These are phyloP conservation scores for Emmonsiellopsis sp. DNA, from an alignment of 2,329 filamentous ascomycete genomes.

Conservation along the genomic window DNA sequence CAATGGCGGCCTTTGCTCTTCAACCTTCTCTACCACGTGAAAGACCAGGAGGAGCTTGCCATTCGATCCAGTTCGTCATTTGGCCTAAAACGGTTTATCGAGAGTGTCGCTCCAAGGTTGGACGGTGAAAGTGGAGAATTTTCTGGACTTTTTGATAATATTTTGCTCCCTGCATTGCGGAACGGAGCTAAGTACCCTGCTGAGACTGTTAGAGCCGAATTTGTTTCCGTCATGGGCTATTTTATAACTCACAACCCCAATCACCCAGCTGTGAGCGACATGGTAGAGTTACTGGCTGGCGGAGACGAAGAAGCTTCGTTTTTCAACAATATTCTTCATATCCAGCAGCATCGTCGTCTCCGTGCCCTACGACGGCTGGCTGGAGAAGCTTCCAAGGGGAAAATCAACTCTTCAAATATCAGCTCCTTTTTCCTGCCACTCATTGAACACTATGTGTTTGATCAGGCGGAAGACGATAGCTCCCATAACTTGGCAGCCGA, in stretches of 20 bases:
- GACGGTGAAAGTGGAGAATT: slow-evolving; percentile 34
- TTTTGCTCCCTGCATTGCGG: slow-evolving; percentile 68
- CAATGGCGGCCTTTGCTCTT: slow-evolving; percentile 85
- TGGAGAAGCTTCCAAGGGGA: slow-evolving; percentile 52
- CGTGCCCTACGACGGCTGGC: slow-evolving; percentile 73
- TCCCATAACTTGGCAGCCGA: slow-evolving; percentile 79
- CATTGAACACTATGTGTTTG: slow-evolving; percentile 88
- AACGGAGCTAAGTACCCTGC: slow-evolving; percentile 67
- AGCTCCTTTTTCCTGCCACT: slow-evolving; percentile 83
- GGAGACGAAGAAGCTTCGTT: slow-evolving; percentile 76
- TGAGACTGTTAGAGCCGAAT: slow-evolving; percentile 76
- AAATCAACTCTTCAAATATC: slow-evolving; percentile 67
- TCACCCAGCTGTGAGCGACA: slow-evolving; percentile 63
- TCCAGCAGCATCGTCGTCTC: slow-evolving; percentile 75
- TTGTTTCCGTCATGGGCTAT: slow-evolving; percentile 67
- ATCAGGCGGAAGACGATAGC: slow-evolving; percentile 64
- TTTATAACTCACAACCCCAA: slow-evolving; percentile 61
- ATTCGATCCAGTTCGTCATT: slow-evolving; percentile 77
- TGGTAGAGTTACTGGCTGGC: slow-evolving; percentile 58
- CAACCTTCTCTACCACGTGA: slow-evolving; percentile 82
- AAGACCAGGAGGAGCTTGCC: slow-evolving; percentile 77
- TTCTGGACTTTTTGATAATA: slow-evolving; percentile 51
- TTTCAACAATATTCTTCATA: slow-evolving; percentile 86
- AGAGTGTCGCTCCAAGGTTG: slow-evolving; percentile 44
- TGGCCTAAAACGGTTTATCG: slow-evolving; percentile 67